Evolutionary conservation across 1,284 basidiomycete genomes (phyloP).

Genomic region (Ustilago crameri): DNA sequence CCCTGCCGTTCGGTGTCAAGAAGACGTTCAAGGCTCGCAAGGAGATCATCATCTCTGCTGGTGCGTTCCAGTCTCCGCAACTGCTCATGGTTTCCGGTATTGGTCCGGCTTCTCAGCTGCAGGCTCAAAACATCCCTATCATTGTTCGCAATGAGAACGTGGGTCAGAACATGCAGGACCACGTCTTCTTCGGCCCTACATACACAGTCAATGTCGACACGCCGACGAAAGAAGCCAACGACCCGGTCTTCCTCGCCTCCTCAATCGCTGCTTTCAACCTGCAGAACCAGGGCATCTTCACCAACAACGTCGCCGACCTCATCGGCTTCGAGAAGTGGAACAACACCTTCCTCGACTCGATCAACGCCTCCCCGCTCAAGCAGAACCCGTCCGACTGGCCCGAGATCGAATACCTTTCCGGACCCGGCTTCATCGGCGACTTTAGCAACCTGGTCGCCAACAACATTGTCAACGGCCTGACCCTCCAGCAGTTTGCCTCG

Average conservation of each 20-base stretch:
- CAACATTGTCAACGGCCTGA: constrained; percentile 35
- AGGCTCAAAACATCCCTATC: constrained; percentile 31
- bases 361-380: constrained; percentile 34
- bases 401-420: constrained; percentile 54
- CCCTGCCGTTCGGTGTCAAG: constrained; percentile 21
- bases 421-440: constrained; percentile 52
- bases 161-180: constrained; percentile 60
- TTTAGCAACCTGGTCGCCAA: constrained; percentile 43
- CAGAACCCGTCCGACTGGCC: constrained; percentile 49
- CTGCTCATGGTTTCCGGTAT: constrained; percentile 62
- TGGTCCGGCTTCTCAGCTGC: constrained; percentile 45
- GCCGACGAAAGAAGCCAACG: constrained; percentile 40
- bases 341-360: constrained; percentile 32
- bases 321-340: constrained; percentile 54
- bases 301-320: constrained; percentile 57
- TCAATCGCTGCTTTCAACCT: constrained; percentile 40
- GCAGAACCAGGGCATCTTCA: constrained; percentile 43
- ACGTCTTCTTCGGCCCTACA: constrained; percentile 54
- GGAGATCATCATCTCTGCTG: constrained; percentile 64
- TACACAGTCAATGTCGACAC: constrained; percentile 54
- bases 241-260: constrained; percentile 44
- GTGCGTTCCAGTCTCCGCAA: constrained; percentile 64
- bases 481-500: constrained; percentile 40
- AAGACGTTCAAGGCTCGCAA: constrained; percentile 43
- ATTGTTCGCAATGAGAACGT: constrained; percentile 43